Conservation (phyloP, 306 rosid species). For the Abrus precatorius region DNA sequence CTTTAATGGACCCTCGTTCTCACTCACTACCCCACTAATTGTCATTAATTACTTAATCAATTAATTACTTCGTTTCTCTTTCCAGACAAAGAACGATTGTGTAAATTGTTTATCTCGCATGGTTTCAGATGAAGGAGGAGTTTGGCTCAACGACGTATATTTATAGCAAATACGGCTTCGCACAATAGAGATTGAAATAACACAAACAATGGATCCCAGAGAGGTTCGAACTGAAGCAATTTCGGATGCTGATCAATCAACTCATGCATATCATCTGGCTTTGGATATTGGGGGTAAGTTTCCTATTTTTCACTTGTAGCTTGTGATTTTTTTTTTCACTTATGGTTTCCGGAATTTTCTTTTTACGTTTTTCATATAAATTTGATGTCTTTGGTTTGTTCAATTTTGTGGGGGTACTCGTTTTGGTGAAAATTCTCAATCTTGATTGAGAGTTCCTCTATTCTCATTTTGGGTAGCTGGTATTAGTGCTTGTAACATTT, state of each 20-base stretch:
- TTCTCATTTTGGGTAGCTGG: slow-evolving; percentile 28
- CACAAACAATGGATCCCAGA: slow-evolving; percentile 61
- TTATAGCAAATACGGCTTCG: slow-evolving; percentile 4
- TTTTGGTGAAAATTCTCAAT: slow-evolving; percentile 19
- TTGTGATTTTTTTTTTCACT: neutral
- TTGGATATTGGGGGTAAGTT: slow-evolving; percentile 86
- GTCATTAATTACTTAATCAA: neutral
- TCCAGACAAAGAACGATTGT: too few species aligned
- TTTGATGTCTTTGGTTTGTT: neutral
- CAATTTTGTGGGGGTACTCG: neutral
- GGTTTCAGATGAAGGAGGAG: neutral
- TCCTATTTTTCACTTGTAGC: neutral
- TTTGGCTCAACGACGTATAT: neutral
- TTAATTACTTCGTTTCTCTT: neutral
- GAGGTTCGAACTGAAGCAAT: slow-evolving; percentile 37
- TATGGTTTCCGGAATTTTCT: neutral
- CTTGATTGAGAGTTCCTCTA: neutral
- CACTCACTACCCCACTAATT: neutral
- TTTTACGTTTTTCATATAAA: slow-evolving; percentile 14
- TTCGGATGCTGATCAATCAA: slow-evolving; percentile 53
- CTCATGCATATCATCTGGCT: slow-evolving; percentile 75
- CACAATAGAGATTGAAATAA: slow-evolving; percentile 9
- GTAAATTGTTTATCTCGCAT: neutral
- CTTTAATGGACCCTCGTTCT: too few species aligned
- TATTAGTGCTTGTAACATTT: neutral